phyloP scores from a whole-genome alignment of 108 stramenopile genomes.

The Nannochloropsis salina region DNA sequence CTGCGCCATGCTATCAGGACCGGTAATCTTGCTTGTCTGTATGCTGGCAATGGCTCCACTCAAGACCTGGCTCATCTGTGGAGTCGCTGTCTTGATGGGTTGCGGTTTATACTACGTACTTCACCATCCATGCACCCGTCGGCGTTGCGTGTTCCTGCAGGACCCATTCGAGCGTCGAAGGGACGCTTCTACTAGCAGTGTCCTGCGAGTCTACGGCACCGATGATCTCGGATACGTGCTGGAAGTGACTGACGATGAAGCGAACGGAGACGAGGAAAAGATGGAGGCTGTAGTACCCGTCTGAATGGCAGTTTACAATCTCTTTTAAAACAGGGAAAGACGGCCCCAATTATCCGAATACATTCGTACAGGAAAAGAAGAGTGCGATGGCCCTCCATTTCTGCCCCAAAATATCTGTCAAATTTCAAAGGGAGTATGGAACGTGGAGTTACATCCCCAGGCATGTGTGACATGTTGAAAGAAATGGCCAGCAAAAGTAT shows the following conservation, averaged over 20 bases:
- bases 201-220: neutral
- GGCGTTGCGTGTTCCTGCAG: neutral
- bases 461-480: no score
- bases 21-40: conserved; percentile 31
- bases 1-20: conserved; percentile 29
- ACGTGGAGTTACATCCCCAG: no score
- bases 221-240: neutral
- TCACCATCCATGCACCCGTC: neutral
- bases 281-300: neutral
- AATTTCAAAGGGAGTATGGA: no score
- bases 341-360: no score
- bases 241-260: conserved; percentile 3
- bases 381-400: no score
- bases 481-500: no score
- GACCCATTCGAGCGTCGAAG: neutral
- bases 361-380: no score
- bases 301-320: neutral
- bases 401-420: no score
- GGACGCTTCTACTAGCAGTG: neutral
- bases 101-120: conserved; percentile 19
- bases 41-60: conserved; percentile 29
- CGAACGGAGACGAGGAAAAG: neutral
- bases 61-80: conserved; percentile 35
- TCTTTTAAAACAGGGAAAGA: no score
- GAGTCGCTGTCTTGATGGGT: conserved; percentile 26